A percentile compares a stretch with the other conserved stretches of the same genome.
Evolutionary conservation across 305 asterid species (phyloP).

Genomic region (Andrographis paniculata): DNA sequence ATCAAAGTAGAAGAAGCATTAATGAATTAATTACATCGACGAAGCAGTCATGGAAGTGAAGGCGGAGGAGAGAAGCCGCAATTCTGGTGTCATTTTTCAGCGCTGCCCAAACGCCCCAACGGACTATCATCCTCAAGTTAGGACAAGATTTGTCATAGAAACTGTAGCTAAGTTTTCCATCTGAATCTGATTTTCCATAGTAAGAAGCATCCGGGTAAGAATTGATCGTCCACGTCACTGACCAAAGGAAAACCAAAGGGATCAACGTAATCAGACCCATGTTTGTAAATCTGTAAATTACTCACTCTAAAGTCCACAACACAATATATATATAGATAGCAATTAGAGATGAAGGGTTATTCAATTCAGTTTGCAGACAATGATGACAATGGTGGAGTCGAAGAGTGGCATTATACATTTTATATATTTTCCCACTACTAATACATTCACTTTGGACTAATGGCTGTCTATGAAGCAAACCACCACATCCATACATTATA

Average conservation of each 20-base stretch:
- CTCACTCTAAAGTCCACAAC: too few relatives aligned
- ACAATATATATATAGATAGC: too few relatives aligned
- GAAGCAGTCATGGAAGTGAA: constrained; percentile 79
- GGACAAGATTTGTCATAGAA: constrained; percentile 64
- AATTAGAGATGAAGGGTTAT: too few relatives aligned
- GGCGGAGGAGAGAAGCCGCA: constrained; percentile 74
- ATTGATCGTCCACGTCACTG: constrained; percentile 4
- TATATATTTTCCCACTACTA: constrained; percentile 48
- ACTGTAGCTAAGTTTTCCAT: constrained; percentile 36
- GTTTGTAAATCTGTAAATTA: too few relatives aligned
- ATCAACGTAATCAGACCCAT: constrained; percentile 24
- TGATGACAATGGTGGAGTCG: not conserved
- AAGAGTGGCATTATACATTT: constrained; percentile 22
- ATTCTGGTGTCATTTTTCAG: constrained; percentile 46
- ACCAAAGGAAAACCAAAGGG: constrained; percentile 15
- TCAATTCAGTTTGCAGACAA: too few relatives aligned
- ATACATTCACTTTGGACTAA: constrained; percentile 28
- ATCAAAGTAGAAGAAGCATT: not conserved
- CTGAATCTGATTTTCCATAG: constrained; percentile 16
- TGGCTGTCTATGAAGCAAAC: constrained; percentile 20
- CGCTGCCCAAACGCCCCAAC: constrained; percentile 58
- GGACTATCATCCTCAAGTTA: constrained; percentile 32
- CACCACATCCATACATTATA: constrained; percentile 13
- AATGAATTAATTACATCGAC: constrained; percentile 40
- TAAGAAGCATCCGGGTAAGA: constrained; percentile 10